phyloP scores from a whole-genome alignment of 1,139 yeast genomes.

The Kluyveromyces sp. region DNA sequence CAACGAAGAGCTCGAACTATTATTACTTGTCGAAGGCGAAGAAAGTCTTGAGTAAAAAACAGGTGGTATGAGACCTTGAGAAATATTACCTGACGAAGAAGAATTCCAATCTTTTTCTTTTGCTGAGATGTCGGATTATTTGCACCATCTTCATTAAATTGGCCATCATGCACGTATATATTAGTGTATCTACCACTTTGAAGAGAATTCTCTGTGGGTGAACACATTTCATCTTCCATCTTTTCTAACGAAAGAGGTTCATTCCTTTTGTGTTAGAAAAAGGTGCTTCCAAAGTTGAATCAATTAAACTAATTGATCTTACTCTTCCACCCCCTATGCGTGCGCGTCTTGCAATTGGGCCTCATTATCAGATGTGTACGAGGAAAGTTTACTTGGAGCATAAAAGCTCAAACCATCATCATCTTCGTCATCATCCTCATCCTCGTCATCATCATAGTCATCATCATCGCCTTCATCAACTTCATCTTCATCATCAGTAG shows the following conservation, averaged over 20 bases:
- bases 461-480: slow-evolving; percentile 19
- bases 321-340: slow-evolving; percentile 18
- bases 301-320: slow-evolving; percentile 30
- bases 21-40: slow-evolving; percentile 27
- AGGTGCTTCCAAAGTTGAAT: slow-evolving; percentile 20
- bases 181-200: slow-evolving; percentile 21
- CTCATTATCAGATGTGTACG: slow-evolving; percentile 21
- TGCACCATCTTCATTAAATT: slow-evolving; percentile 16
- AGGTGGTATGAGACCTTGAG: slow-evolving; percentile 27
- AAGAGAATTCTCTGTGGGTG: slow-evolving; percentile 10
- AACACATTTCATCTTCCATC: slow-evolving; percentile 13
- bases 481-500: slow-evolving; percentile 18
- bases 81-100: slow-evolving; percentile 6
- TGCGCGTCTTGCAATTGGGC: background rate
- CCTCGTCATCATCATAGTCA: slow-evolving; percentile 18
- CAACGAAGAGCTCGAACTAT: slow-evolving; percentile 26
- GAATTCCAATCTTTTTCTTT: slow-evolving; percentile 11
- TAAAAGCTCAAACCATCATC: slow-evolving; percentile 28
- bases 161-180: slow-evolving; percentile 30
- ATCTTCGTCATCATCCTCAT: slow-evolving; percentile 18
- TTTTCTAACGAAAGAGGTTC: slow-evolving; percentile 7
- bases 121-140: slow-evolving; percentile 3
- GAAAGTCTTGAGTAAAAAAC: slow-evolving; percentile 30
- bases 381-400: slow-evolving; percentile 26
- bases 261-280: slow-evolving; percentile 7